Conservation (phyloP, 139 green algal genomes). For the Astrephomene gubernaculifera region DNA sequence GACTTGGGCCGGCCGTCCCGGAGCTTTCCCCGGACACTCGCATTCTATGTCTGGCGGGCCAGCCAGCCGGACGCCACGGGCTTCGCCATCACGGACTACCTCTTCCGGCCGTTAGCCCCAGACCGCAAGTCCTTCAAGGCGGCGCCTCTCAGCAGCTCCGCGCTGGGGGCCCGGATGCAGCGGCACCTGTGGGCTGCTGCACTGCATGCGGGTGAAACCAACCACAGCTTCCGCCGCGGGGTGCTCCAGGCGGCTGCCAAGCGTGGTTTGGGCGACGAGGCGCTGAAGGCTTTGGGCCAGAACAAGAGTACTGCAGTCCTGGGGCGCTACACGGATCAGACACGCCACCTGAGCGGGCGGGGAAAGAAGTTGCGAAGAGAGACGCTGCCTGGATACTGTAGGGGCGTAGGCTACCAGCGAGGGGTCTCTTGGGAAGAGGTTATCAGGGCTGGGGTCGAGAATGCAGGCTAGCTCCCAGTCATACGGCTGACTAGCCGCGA, state of each 20-base stretch:
- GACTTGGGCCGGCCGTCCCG: not conserved
- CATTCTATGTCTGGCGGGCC: not conserved
- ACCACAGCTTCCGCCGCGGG: conserved; percentile 10
- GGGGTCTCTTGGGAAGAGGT: too few species aligned
- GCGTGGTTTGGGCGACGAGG: not conserved
- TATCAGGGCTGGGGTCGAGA: too few species aligned
- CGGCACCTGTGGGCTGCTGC: not conserved
- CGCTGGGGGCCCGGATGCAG: not conserved
- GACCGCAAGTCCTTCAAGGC: not conserved
- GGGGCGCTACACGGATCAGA: not conserved
- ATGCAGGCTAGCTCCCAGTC: too few species aligned
- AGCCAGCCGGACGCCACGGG: too few species aligned
- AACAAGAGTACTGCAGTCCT: not conserved
- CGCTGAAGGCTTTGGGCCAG: not conserved
- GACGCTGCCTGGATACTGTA: too few species aligned
- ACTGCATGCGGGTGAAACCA: not conserved
- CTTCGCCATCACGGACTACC: not conserved
- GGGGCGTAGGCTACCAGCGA: too few species aligned
- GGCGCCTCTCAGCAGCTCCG: not conserved
- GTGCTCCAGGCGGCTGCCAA: not conserved
- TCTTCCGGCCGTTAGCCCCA: not conserved
- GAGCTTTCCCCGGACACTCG: not conserved
- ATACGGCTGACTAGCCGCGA: too few species aligned
- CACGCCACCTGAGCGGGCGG: too few species aligned
- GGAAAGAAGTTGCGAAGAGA: too few species aligned